Percentiles rank a stretch among this genome's conserved stretches.
Evolutionary conservation across 371 early-diverging fungal species (phyloP).

Genomic region (Mortierella sp.): DNA sequence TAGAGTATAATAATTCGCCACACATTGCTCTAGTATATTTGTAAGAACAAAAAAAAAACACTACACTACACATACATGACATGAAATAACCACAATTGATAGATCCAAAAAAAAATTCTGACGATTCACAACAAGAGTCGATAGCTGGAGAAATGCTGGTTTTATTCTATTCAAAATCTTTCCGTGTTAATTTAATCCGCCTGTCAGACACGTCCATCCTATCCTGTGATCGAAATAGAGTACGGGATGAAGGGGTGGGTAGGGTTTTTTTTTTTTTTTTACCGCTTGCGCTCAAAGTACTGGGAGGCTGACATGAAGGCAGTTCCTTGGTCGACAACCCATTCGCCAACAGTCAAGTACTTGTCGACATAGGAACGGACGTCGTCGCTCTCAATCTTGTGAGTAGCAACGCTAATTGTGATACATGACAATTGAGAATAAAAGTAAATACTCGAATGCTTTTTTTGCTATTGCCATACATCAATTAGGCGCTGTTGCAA

Average conservation of each 20-base stretch:
- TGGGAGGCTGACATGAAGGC: slow-evolving; percentile 67
- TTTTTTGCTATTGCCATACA: too few relatives aligned
- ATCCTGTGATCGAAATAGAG: background rate
- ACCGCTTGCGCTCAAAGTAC: slow-evolving; percentile 75
- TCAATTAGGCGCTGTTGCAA: too few relatives aligned
- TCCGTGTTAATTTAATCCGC: background rate
- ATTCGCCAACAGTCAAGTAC: slow-evolving; percentile 79
- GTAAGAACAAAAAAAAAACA: too few relatives aligned
- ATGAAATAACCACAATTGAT: too few relatives aligned
- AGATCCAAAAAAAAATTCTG: too few relatives aligned
- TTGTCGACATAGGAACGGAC: slow-evolving; percentile 65
- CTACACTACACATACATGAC: too few relatives aligned
- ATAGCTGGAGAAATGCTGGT: background rate
- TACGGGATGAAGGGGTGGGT: background rate
- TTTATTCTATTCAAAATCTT: background rate
- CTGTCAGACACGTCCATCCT: background rate
- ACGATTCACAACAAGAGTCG: too few relatives aligned
- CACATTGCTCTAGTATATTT: too few relatives aligned
- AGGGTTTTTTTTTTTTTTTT: slow-evolving; percentile 18
- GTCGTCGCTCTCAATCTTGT: slow-evolving; percentile 70
- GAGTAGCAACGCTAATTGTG: slow-evolving; percentile 62
- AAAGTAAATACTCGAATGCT: too few relatives aligned
- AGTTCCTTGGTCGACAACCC: slow-evolving; percentile 70
- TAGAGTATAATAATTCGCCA: too few relatives aligned
- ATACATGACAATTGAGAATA: background rate